These are phyloP conservation scores for Orbilia ellipsospora DNA, from an alignment of 2,329 filamentous ascomycete genomes.

Conservation along the genomic window DNA sequence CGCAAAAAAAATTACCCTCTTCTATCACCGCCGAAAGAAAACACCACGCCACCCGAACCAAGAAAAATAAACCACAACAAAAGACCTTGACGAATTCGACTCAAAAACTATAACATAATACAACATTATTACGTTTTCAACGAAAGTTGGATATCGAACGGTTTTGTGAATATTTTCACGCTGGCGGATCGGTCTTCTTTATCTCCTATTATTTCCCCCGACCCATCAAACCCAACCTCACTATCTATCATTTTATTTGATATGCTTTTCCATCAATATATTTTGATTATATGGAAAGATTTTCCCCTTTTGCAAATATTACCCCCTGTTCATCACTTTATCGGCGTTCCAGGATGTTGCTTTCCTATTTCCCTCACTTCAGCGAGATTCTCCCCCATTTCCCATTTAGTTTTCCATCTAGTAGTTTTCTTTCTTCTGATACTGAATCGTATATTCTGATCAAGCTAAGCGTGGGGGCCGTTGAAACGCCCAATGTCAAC, in stretches of 20 bases:
- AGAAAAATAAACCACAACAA: slow-evolving; percentile 22
- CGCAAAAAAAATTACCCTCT: not conserved
- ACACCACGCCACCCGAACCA: slow-evolving; percentile 46
- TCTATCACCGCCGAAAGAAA: slow-evolving; percentile 27
- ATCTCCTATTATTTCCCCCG: slow-evolving; percentile 7
- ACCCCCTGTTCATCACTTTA: slow-evolving; percentile 6
- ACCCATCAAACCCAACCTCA: not conserved
- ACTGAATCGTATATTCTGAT: too few relatives aligned
- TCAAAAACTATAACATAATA: slow-evolving; percentile 50
- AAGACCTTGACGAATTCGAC: slow-evolving; percentile 47
- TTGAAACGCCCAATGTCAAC: too few relatives aligned
- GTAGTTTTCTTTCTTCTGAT: not conserved
- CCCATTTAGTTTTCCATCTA: slow-evolving; percentile 21
- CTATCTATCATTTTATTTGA: slow-evolving; percentile 12
- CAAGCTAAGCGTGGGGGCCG: too few relatives aligned
- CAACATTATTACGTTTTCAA: slow-evolving; percentile 51
- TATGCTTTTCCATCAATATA: not conserved
- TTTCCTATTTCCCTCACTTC: not conserved
- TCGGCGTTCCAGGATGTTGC: slow-evolving; percentile 24
- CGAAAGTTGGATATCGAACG: slow-evolving; percentile 56
- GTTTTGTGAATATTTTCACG: slow-evolving; percentile 39
- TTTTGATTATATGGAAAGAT: not conserved
- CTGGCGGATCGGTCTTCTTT: slow-evolving; percentile 51
- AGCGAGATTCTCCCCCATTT: slow-evolving; percentile 22
- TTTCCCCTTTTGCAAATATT: too few relatives aligned